phyloP scores from a whole-genome alignment of 106 monocot species.

The Xerophyta viscosa region DNA sequence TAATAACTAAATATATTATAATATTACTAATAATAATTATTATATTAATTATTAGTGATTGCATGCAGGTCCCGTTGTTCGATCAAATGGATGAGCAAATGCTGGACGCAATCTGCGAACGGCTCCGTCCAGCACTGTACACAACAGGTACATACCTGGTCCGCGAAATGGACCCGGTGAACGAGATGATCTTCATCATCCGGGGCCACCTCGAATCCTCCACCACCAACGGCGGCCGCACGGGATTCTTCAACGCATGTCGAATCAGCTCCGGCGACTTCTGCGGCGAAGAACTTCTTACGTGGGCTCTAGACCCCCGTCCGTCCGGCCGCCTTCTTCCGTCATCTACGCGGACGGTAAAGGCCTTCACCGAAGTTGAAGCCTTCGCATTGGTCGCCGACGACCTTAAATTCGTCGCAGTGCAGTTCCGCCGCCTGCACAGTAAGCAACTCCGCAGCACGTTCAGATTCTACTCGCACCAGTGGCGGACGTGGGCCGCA shows the following conservation, averaged over 20 bases:
- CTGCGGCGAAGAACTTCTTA: slow-evolving; percentile 85
- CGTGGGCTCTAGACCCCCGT: slow-evolving; percentile 78
- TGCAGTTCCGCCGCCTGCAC: slow-evolving; percentile 71
- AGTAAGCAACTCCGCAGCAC: slow-evolving; percentile 73
- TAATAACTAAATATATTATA: too few species aligned
- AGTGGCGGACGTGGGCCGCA: slow-evolving; percentile 84
- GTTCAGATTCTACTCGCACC: slow-evolving; percentile 84
- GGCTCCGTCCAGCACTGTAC: slow-evolving; percentile 62
- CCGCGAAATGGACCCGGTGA: slow-evolving; percentile 68
- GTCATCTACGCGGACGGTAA: slow-evolving; percentile 66
- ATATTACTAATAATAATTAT: too few species aligned
- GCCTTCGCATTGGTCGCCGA: slow-evolving; percentile 60
- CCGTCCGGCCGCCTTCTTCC: slow-evolving; percentile 38
- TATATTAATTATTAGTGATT: neutral
- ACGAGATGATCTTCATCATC: slow-evolving; percentile 79
- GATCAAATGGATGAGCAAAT: slow-evolving; percentile 86
- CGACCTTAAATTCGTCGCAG: slow-evolving; percentile 69
- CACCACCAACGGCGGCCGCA: slow-evolving; percentile 80
- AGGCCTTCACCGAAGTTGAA: slow-evolving; percentile 67
- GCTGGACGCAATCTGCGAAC: slow-evolving; percentile 83
- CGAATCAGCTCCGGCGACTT: slow-evolving; percentile 69
- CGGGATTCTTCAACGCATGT: slow-evolving; percentile 68
- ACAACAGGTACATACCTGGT: slow-evolving; percentile 46
- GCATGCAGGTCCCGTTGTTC: slow-evolving; percentile 70
- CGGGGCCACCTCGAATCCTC: slow-evolving; percentile 65